Evolutionary conservation across 257 asterid species (phyloP).

Genomic region (Salvia hispanica): DNA sequence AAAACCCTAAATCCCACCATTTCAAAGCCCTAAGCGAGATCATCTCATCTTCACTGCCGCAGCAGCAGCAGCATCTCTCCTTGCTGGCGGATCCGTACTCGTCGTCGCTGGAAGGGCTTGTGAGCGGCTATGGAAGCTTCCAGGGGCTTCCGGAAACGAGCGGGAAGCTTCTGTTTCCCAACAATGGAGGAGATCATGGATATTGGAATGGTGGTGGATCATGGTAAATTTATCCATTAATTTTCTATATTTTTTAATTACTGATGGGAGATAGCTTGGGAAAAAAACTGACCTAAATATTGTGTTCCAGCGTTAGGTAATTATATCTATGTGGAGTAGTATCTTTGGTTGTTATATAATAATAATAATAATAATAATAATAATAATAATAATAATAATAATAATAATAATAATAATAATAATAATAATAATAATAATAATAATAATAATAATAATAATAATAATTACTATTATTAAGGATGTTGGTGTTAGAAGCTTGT

Average conservation of each 20-base stretch:
- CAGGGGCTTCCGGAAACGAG: slow-evolving; percentile 50
- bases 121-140: slow-evolving; percentile 46
- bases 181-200: slow-evolving; percentile 43
- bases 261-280: slow-evolving; percentile 31
- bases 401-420: too few relatives aligned
- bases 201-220: slow-evolving; percentile 84
- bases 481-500: slow-evolving; percentile 45
- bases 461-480: neutral
- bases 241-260: too few relatives aligned
- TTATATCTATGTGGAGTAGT: neutral
- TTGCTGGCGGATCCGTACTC: slow-evolving; percentile 40
- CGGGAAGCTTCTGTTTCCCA: slow-evolving; percentile 63
- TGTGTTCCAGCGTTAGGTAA: neutral
- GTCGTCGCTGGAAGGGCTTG: slow-evolving; percentile 52
- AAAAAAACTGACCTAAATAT: slow-evolving; percentile 31
- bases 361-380: too few relatives aligned
- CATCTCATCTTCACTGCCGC: slow-evolving; percentile 51
- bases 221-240: slow-evolving; percentile 45
- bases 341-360: neutral
- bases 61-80: slow-evolving; percentile 27
- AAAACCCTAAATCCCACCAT: slow-evolving; percentile 42
- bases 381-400: too few relatives aligned
- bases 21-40: slow-evolving; percentile 64
- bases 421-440: too few relatives aligned
- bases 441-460: too few relatives aligned